Evolutionary conservation across 129 eudicot genomes (phyloP).

Genomic region (Artemisia annua): DNA sequence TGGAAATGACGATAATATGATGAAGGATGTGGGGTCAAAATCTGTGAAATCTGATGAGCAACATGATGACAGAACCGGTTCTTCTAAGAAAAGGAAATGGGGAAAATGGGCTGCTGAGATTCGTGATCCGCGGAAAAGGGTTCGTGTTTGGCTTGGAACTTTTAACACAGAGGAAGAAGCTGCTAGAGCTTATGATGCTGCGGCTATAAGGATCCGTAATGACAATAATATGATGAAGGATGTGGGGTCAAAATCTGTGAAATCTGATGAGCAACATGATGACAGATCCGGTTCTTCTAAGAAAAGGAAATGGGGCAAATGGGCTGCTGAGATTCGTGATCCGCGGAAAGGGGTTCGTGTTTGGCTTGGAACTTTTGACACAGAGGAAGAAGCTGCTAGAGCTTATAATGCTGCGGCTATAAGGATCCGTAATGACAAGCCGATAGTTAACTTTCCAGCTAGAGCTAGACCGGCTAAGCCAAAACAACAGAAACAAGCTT

Average conservation of each 20-base stretch:
- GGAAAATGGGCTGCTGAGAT: too few relatives aligned
- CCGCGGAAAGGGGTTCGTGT: constrained; percentile 91
- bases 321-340: constrained; percentile 99
- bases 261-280: constrained; percentile 36
- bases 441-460: constrained; percentile 83
- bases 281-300: constrained; percentile 64
- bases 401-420: constrained; percentile 93
- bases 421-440: constrained; percentile 84
- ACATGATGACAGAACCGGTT: too few relatives aligned
- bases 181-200: too few relatives aligned
- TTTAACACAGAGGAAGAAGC: too few relatives aligned
- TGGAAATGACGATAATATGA: too few relatives aligned
- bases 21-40: too few relatives aligned
- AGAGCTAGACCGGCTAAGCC: constrained; percentile 42
- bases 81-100: too few relatives aligned
- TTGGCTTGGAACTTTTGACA: constrained; percentile 91
- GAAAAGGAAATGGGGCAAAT: constrained; percentile 93
- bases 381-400: constrained; percentile 97
- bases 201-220: too few relatives aligned
- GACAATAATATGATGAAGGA: too few relatives aligned
- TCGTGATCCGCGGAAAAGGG: too few relatives aligned
- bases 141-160: too few relatives aligned
- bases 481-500: constrained; percentile 28
- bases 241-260: constrained; percentile 40
- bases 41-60: too few relatives aligned